Conservation (phyloP, 805 yeast species). For the Myxozyma mucilagina region DNA sequence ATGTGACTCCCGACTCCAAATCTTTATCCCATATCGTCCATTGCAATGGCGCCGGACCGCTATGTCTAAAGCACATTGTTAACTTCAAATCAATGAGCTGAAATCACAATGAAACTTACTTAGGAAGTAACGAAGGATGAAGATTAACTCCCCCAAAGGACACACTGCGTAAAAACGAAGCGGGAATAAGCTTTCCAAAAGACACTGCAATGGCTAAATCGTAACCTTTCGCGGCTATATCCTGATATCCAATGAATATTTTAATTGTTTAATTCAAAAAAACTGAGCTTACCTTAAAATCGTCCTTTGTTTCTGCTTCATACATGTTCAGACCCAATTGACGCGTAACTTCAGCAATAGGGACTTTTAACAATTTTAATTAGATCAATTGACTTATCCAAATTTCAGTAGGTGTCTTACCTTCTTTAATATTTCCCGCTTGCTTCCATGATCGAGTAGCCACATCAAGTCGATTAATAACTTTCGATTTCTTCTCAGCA, state of each 20-base stretch:
- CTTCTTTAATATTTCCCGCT: slow-evolving; percentile 55
- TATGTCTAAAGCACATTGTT: slow-evolving; percentile 41
- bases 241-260: not conserved
- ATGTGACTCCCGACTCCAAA: slow-evolving; percentile 71
- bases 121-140: slow-evolving; percentile 88
- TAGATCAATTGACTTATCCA: slow-evolving; percentile 29
- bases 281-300: slow-evolving; percentile 37
- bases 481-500: slow-evolving; percentile 23
- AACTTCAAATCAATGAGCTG: not conserved
- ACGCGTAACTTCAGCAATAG: slow-evolving; percentile 15
- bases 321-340: slow-evolving; percentile 40
- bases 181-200: slow-evolving; percentile 80
- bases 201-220: slow-evolving; percentile 88
- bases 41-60: slow-evolving; percentile 92
- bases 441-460: slow-evolving; percentile 62
- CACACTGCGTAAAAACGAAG: slow-evolving; percentile 49
- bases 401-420: slow-evolving; percentile 51
- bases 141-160: slow-evolving; percentile 77
- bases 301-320: slow-evolving; percentile 54
- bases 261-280: not conserved
- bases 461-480: slow-evolving; percentile 50
- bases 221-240: slow-evolving; percentile 39
- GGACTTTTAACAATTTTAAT: slow-evolving; percentile 11
- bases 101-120: slow-evolving; percentile 13
- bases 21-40: slow-evolving; percentile 68